Evolutionary conservation across 177 flowering plant genomes (phyloP).

Genomic region (Telopea speciosissima): DNA sequence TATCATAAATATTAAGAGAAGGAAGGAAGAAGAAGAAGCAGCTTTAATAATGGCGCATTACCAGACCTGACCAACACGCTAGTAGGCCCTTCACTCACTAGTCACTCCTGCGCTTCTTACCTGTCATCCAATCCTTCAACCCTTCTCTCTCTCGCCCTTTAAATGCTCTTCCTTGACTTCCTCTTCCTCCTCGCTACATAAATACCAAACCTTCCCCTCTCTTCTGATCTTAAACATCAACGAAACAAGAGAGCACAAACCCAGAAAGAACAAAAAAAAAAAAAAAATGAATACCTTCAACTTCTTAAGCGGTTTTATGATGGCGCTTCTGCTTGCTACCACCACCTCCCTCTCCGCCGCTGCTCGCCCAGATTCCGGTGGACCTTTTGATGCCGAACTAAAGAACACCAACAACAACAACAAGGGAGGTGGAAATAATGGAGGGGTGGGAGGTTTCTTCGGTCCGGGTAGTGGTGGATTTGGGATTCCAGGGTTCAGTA

Average conservation of each 20-base stretch:
- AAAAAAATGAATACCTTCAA: conserved; percentile 20
- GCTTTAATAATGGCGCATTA: conserved; percentile 13
- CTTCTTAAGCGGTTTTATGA: conserved; percentile 13
- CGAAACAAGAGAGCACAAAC: not conserved
- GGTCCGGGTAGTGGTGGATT: not conserved
- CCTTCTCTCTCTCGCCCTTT: conserved; percentile 3
- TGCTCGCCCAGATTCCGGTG: conserved; percentile 23
- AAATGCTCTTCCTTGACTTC: conserved; percentile 18
- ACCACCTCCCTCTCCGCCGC: conserved; percentile 23
- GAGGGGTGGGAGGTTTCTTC: conserved; percentile 6
- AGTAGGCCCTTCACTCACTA: too few relatives aligned
- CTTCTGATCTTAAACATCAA: not conserved
- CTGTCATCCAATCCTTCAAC: conserved; percentile 22
- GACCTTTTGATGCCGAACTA: conserved; percentile 13
- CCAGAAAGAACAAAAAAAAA: not conserved
- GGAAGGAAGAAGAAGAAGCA: not conserved
- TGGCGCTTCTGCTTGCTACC: conserved; percentile 26
- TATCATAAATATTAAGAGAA: too few relatives aligned
- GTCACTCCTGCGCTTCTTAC: conserved; percentile 11
- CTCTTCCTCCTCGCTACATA: not conserved
- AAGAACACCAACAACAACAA: conserved; percentile 16
- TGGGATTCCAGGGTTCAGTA: conserved; percentile 45
- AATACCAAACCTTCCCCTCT: not conserved
- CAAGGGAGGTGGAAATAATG: not conserved
- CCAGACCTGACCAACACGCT: too few relatives aligned